A percentile compares a stretch with the other conserved stretches of the same genome.
Evolutionary conservation across 2,329 filamentous ascomycete species (phyloP).

Genomic region (Thielaviopsis populi): DNA sequence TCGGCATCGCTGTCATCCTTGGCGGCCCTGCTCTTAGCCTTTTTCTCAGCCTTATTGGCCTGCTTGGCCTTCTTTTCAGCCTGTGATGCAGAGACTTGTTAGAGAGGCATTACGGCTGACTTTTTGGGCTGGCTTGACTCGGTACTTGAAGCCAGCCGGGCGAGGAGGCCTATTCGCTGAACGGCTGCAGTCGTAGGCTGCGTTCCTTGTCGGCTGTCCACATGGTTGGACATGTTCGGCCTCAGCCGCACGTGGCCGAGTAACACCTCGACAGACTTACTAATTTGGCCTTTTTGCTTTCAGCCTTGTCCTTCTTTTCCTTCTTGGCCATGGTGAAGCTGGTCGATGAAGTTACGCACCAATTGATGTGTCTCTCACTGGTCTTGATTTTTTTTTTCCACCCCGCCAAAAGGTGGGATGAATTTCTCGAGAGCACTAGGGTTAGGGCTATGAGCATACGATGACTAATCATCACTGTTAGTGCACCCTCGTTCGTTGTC

Average conservation of each 20-base stretch:
- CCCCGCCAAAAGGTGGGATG: background rate
- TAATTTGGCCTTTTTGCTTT: conserved; percentile 37
- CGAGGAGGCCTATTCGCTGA: background rate
- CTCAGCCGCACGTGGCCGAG: background rate
- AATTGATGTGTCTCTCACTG: no score
- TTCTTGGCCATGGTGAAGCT: conserved; percentile 31
- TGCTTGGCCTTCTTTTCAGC: conserved; percentile 62
- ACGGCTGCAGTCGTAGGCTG: background rate
- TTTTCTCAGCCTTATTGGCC: conserved; percentile 81
- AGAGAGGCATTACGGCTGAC: background rate
- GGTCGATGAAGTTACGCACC: background rate
- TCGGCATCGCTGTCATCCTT: conserved; percentile 80
- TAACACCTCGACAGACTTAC: conserved; percentile 21
- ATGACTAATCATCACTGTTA: background rate
- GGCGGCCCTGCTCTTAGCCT: conserved; percentile 54
- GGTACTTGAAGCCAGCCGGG: background rate
- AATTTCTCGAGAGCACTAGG: background rate
- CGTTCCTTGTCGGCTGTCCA: background rate
- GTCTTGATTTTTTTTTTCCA: background rate
- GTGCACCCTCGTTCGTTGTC: background rate
- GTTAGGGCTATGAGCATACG: background rate
- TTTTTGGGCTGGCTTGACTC: background rate
- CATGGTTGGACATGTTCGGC: background rate
- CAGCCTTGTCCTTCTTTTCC: conserved; percentile 30
- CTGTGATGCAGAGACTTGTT: conserved; percentile 19